Base-by-base conservation (phyloP, 352 stramenopile genomes). In the Globisporangium emineosum region DNA sequence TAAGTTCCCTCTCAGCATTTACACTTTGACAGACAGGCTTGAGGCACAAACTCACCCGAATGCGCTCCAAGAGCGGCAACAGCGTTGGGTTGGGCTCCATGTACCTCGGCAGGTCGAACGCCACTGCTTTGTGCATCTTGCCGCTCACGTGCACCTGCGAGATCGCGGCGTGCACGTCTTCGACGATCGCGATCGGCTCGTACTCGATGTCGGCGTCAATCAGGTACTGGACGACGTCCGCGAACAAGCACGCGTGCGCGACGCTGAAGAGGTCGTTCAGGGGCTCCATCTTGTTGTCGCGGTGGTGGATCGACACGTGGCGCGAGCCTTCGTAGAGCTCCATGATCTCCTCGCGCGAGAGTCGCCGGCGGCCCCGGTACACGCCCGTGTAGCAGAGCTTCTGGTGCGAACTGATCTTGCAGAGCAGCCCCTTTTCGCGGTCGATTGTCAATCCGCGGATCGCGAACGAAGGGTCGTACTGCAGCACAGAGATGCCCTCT, bases 261-360 rank as follows among this genome's bases (percentile, higher is more conserved):
- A 98, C 96, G 60, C 76, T 92, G 66, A 98, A 98, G 13, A 98
- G 72, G 69, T 98, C 94, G 73, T 98, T 98, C 8, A 98, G 69
- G 9, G 92, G 92, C 75, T 97, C 94, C 62, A 98, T 91, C 33
- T 88, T 89, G 21, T 86, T 81, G 58, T 89, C 82, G 2, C 90
- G 81, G 65, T 97, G 89, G 4, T 75, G 66, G 19, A 94, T 78
- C 4, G 81, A 85, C 15, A 98, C 84, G 55, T 94, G 88, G 9
- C 90, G 86, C 47, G 93, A 97, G 13, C 91, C 90, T 32, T 81
- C 73, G 74, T 97, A 98, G 54, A 97, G 83, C 12, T 90, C 68
- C 71, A 96, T 91, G 50, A 98, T 88, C 40, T 91, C 79, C 3
- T 87, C 72, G 0, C 81, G 77, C 13, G 84, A 81, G 17, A 98